These are phyloP conservation scores for Entomortierella beljakovae DNA, from an alignment of 192 early-diverging fungal species.

Conservation along the genomic window DNA sequence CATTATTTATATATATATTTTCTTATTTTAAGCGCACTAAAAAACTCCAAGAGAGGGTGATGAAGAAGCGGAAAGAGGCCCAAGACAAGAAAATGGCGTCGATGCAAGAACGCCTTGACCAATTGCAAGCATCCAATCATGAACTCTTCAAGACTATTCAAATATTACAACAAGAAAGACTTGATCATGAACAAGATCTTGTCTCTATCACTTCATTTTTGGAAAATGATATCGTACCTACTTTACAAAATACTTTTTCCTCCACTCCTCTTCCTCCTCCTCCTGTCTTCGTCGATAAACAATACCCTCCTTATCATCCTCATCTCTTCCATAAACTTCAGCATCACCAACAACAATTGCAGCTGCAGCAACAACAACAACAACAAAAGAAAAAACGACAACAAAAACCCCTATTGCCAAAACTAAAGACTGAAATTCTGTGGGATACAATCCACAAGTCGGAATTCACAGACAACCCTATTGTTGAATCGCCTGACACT, in stretches of 20 bases:
- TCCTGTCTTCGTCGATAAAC: no score
- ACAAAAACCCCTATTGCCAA: background rate
- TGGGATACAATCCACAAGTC: no score
- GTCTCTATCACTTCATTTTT: background rate
- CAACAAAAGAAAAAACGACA: no score
- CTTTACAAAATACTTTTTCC: background rate
- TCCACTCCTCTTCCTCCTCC: no score
- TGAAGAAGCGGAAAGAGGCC: slow-evolving; percentile 3
- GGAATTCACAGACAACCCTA: background rate
- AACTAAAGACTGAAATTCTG: background rate
- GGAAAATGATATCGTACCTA: background rate
- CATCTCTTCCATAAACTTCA: no score
- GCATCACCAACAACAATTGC: no score
- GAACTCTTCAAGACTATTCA: background rate
- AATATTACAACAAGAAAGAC: background rate
- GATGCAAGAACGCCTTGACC: background rate
- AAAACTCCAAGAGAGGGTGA: background rate
- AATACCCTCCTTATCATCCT: no score
- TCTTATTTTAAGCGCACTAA: slow-evolving; percentile 6
- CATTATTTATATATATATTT: background rate
- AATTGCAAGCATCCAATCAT: slow-evolving; percentile 1
- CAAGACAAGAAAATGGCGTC: slow-evolving; percentile 7
- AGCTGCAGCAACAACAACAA: no score
- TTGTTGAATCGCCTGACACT: background rate
- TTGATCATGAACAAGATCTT: slow-evolving; percentile 10